Evolutionary conservation across 1,139 yeast genomes (phyloP), one percentile per base, ranked within the genome.

Genomic region (Hyphopichia pseudoburtonii): DNA sequence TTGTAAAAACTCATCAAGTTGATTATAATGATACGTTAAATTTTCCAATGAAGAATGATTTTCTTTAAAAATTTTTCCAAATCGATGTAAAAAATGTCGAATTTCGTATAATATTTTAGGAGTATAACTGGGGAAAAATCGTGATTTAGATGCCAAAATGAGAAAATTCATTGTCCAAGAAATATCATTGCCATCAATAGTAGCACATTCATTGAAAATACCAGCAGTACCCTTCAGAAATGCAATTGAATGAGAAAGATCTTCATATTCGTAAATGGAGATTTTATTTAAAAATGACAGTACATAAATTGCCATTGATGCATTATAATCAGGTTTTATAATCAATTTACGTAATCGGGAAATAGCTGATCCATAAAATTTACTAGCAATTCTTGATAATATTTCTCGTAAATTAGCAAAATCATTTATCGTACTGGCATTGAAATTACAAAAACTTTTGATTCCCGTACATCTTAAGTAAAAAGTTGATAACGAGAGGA

Each of bases 211-310:
- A 35, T 51, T 48, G 38, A 54, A 56, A 3, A 59, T 47, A 8
- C 55, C 44, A 1, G 54, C 46, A 17, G 59, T 42, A 1, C 68
- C 68, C 26, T 53, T 50, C 22, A 57, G 48, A 34, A 61, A 62
- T 10, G 62, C 50, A 5, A 50, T 36, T 6, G 56, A 50, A 21
- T 56, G 50, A 11, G 45, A 36, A 23, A 57, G 42, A 33, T 52
- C 49, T 12, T 44, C 36, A 33, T 49, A 50, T 32, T 60, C 63
- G 32, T 56, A 60, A 15, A 60, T 50, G 31, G 62, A 50, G 14
- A 57, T 46, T 32, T 50, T 54, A 41, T 58, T 59, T 16, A 62
- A 47, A n/a, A 57, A 31, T 8, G 56, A 51, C 21, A 57, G 50
- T 2, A 55, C 57, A 5, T 53, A 40, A 11, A 60, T 44, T 1